Evolutionary conservation across 208 protist species (phyloP).

Genomic region (Wallacemonas sp.): DNA sequence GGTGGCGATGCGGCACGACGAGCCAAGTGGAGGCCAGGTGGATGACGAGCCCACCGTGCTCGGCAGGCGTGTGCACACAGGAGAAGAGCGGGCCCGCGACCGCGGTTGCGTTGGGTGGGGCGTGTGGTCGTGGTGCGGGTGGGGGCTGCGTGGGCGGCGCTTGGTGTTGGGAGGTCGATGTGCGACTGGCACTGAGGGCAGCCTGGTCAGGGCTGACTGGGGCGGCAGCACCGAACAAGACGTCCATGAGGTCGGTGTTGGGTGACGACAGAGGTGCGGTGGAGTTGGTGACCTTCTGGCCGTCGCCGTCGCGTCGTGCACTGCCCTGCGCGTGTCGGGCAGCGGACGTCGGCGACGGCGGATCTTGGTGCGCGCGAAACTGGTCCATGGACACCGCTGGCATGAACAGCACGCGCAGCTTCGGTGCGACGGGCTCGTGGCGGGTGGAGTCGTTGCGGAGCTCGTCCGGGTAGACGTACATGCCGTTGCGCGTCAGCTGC

Average conservation of each 20-base stretch:
- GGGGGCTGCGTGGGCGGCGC: no score
- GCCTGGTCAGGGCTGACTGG: no score
- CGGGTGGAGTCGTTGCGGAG: not conserved
- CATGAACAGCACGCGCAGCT: slow-evolving; percentile 4
- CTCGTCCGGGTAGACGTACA: slow-evolving; percentile 15
- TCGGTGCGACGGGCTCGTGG: not conserved
- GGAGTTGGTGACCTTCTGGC: no score
- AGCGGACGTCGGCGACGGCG: no score
- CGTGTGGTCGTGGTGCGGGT: no score
- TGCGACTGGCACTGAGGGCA: no score
- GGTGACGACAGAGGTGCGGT: not conserved
- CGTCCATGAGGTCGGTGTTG: slow-evolving; percentile 21
- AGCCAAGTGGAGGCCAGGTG: slow-evolving; percentile 25
- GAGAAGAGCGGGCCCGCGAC: not conserved
- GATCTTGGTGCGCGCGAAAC: slow-evolving; percentile 3
- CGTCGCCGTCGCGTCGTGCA: no score
- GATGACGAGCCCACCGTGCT: not conserved
- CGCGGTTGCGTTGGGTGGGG: no score
- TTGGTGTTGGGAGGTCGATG: no score
- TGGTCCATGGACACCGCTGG: not conserved
- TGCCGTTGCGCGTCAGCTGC: slow-evolving; percentile 10
- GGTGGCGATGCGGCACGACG: slow-evolving; percentile 29
- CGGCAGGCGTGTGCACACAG: not conserved
- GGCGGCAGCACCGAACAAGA: slow-evolving; percentile 9
- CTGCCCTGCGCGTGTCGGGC: no score